A percentile compares a stretch with the other conserved stretches of the same genome.
Conservation (phyloP, 306 rosid genomes). For the Lupinus albus region DNA sequence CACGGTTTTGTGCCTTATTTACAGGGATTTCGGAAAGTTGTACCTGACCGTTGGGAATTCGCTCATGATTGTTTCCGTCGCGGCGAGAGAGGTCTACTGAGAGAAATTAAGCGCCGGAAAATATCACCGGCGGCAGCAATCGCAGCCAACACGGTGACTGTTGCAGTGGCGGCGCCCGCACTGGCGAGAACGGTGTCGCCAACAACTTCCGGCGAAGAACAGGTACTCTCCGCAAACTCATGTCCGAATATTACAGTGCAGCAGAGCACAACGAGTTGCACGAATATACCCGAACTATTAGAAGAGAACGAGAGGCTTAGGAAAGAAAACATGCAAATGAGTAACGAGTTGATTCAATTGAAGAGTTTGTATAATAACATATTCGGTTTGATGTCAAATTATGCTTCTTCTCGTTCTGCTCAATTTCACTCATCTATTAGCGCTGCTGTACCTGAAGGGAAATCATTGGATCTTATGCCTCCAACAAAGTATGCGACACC, state of each 20-base stretch:
- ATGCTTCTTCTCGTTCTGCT: slow-evolving; percentile 66
- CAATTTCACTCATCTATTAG: slow-evolving; percentile 50
- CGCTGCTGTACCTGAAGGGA: slow-evolving; percentile 39
- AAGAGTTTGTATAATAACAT: slow-evolving; percentile 72
- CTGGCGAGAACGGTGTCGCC: slow-evolving; percentile 54
- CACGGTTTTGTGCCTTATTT: neutral
- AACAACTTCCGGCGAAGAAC: slow-evolving; percentile 83
- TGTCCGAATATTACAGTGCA: slow-evolving; percentile 55
- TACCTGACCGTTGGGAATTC: slow-evolving; percentile 98
- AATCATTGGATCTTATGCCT: slow-evolving; percentile 54
- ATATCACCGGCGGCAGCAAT: slow-evolving; percentile 38
- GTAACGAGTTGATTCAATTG: slow-evolving; percentile 75
- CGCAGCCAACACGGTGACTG: slow-evolving; percentile 48
- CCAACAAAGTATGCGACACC: slow-evolving; percentile 30
- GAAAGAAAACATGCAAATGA: slow-evolving; percentile 79
- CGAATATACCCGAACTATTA: slow-evolving; percentile 64
- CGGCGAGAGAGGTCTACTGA: slow-evolving; percentile 79
- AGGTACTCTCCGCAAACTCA: slow-evolving; percentile 84
- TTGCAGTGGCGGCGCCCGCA: slow-evolving; percentile 43
- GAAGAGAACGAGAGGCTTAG: slow-evolving; percentile 87
- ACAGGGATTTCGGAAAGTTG: slow-evolving; percentile 96
- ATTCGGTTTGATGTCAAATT: slow-evolving; percentile 72
- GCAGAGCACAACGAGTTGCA: slow-evolving; percentile 61
- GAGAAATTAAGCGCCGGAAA: slow-evolving; percentile 88
- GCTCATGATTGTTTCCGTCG: slow-evolving; percentile 75